phyloP scores from a whole-genome alignment of 495 filamentous ascomycete genomes.

The Lasiosphaeris hirsuta region DNA sequence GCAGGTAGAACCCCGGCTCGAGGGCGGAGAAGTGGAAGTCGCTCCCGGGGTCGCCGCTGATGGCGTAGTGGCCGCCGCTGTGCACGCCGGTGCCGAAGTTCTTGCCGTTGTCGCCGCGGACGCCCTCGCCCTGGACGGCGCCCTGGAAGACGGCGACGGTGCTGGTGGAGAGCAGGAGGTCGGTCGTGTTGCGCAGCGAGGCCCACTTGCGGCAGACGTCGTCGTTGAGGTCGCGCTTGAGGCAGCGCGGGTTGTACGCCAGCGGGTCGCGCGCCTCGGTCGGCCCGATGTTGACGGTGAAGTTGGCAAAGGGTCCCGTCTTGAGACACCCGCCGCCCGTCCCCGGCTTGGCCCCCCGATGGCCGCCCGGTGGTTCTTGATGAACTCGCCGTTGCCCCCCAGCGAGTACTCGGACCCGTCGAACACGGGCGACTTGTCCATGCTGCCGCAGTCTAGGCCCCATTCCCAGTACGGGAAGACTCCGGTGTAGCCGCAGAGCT shows the following conservation, averaged over 20 bases:
- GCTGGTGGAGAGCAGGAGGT: slow-evolving; percentile 28
- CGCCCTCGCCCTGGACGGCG: slow-evolving; percentile 37
- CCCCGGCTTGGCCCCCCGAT: slow-evolving; percentile 28
- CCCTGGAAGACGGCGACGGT: slow-evolving; percentile 37
- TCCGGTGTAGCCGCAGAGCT: slow-evolving; percentile 36
- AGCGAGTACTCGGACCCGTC: slow-evolving; percentile 48
- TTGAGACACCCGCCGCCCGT: slow-evolving; percentile 39
- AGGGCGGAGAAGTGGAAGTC: slow-evolving; percentile 62
- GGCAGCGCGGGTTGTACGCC: slow-evolving; percentile 40
- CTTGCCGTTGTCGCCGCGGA: slow-evolving; percentile 29
- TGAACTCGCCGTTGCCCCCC: slow-evolving; percentile 49
- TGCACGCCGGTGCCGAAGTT: slow-evolving; percentile 36
- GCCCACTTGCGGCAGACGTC: slow-evolving; percentile 32
- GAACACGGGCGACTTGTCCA: slow-evolving; percentile 39
- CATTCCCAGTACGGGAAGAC: slow-evolving; percentile 44
- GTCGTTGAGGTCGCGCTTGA: slow-evolving; percentile 40
- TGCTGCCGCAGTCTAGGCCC: slow-evolving; percentile 36
- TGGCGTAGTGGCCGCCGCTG: slow-evolving; percentile 38
- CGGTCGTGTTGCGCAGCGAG: slow-evolving; percentile 35
- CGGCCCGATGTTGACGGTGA: slow-evolving; percentile 41
- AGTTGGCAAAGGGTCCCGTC: slow-evolving; percentile 35
- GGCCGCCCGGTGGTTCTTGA: slow-evolving; percentile 20
- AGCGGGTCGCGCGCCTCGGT: slow-evolving; percentile 26
- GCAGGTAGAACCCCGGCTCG: slow-evolving; percentile 67
- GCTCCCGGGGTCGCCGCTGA: slow-evolving; percentile 35